Percentiles rank a stretch among this genome's conserved stretches.
These are phyloP conservation scores for Backusella psychrophila DNA, from an alignment of 192 early-diverging fungal genomes.

Conservation along the genomic window DNA sequence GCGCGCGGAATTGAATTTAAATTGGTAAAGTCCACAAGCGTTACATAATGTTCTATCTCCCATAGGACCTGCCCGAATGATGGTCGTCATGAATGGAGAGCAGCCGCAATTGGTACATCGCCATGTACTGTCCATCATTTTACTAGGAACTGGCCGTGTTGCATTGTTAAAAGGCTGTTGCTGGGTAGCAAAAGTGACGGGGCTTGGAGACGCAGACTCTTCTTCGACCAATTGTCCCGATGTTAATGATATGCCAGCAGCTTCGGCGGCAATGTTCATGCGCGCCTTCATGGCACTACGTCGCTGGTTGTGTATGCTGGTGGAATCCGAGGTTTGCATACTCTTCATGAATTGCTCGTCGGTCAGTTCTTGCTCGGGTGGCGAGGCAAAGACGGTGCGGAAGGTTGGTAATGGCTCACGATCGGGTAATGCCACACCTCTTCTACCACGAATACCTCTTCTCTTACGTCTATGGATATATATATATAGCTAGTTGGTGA, in stretches of 20 bases:
- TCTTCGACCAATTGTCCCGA: background rate
- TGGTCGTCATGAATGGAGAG: conserved; percentile 1
- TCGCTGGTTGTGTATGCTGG: conserved; percentile 17
- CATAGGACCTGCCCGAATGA: background rate
- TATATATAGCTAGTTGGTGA: conserved; percentile 10
- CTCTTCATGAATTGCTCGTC: conserved; percentile 36
- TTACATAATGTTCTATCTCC: conserved; percentile 7
- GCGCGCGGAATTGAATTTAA: conserved; percentile 1
- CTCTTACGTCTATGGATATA: conserved; percentile 67
- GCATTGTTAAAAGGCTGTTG: background rate
- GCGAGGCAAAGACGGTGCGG: conserved; percentile 47
- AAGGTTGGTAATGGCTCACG: conserved; percentile 66
- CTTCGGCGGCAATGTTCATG: conserved; percentile 35
- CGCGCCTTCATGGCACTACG: conserved; percentile 30
- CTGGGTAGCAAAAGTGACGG: background rate
- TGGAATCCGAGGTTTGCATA: background rate
- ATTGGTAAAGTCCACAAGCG: conserved; percentile 9
- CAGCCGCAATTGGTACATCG: background rate
- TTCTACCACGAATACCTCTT: conserved; percentile 77
- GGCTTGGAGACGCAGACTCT: background rate
- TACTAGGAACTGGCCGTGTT: background rate
- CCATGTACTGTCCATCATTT: background rate
- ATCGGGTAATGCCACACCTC: conserved; percentile 63
- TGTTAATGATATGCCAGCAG: conserved; percentile 9
- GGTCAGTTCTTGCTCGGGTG: conserved; percentile 39